Conservation (phyloP, 805 yeast genomes). For the Saturnispora serradocipensis region DNA sequence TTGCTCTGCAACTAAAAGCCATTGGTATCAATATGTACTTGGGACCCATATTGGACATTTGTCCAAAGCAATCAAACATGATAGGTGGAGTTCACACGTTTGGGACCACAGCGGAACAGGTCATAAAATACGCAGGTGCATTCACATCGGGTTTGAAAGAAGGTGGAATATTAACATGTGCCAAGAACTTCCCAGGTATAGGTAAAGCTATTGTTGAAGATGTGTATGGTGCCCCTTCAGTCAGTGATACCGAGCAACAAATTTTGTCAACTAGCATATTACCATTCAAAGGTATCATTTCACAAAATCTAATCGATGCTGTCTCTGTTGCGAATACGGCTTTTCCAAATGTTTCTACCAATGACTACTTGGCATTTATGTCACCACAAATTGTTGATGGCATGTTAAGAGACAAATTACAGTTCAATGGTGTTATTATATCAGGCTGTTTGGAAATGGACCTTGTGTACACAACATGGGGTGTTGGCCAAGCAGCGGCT, state of each 20-base stretch:
- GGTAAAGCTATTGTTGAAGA: constrained; percentile 54
- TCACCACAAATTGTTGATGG: constrained; percentile 44
- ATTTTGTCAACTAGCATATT: constrained; percentile 39
- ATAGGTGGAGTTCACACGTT: constrained; percentile 52
- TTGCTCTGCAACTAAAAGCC: constrained; percentile 43
- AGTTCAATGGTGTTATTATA: constrained; percentile 47
- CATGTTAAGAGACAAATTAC: constrained; percentile 40
- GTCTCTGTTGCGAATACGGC: constrained; percentile 57
- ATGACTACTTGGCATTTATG: constrained; percentile 55
- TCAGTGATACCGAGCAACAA: constrained; percentile 46
- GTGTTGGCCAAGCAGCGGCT: constrained; percentile 57
- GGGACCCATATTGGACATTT: constrained; percentile 58
- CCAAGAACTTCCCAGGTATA: constrained; percentile 61
- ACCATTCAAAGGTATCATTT: constrained; percentile 42
- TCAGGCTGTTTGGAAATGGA: constrained; percentile 59
- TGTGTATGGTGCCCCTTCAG: constrained; percentile 48
- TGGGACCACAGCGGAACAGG: constrained; percentile 53
- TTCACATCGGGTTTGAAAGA: constrained; percentile 44
- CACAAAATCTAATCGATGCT: constrained; percentile 40
- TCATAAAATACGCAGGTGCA: constrained; percentile 43
- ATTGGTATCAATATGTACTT: constrained; percentile 47
- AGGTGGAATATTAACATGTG: constrained; percentile 47
- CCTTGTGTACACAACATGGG: constrained; percentile 51
- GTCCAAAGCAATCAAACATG: constrained; percentile 46
- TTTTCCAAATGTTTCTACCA: constrained; percentile 49